These are phyloP conservation scores for Ophiocordyceps australis DNA, from an alignment of 2,329 filamentous ascomycete genomes.

Conservation along the genomic window DNA sequence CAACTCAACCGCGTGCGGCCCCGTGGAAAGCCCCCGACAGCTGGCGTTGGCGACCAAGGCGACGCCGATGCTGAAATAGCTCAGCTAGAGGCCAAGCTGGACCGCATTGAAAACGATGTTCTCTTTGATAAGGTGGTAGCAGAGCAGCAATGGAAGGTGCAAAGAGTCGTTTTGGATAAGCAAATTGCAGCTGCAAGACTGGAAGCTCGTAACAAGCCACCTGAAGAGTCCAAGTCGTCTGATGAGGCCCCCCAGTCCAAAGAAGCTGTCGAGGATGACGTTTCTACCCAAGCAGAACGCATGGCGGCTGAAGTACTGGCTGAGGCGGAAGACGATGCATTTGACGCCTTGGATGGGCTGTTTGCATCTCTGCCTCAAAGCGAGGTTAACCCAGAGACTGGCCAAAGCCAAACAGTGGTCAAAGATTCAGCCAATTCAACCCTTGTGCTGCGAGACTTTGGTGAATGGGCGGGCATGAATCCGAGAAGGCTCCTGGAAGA, in stretches of 20 bases:
- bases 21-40: slow-evolving; percentile 3
- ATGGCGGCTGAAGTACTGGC: slow-evolving; percentile 41
- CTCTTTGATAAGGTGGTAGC: slow-evolving; percentile 53
- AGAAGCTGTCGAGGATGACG: slow-evolving; percentile 11
- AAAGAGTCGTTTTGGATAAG: slow-evolving; percentile 40
- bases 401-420: slow-evolving; percentile 37
- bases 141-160: slow-evolving; percentile 45
- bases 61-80: slow-evolving; percentile 29
- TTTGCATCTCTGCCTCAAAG: slow-evolving; percentile 43
- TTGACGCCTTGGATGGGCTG: slow-evolving; percentile 29
- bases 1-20: slow-evolving; percentile 15
- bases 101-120: slow-evolving; percentile 59
- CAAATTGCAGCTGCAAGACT: slow-evolving; percentile 35
- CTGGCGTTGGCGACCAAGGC: slow-evolving; percentile 2
- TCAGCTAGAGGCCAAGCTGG: slow-evolving; percentile 56
- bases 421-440: slow-evolving; percentile 32
- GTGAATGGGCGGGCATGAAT: slow-evolving; percentile 58
- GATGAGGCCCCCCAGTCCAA: slow-evolving; percentile 14
- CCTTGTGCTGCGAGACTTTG: slow-evolving; percentile 62
- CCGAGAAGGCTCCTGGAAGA: slow-evolving; percentile 70
- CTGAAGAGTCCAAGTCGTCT: slow-evolving; percentile 1
- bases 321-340: slow-evolving; percentile 32
- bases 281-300: slow-evolving; percentile 36
- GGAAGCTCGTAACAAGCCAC: no score
- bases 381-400: slow-evolving; percentile 37